phyloP scores from a whole-genome alignment of 2,329 filamentous ascomycete species.

The Apiospora marii region DNA sequence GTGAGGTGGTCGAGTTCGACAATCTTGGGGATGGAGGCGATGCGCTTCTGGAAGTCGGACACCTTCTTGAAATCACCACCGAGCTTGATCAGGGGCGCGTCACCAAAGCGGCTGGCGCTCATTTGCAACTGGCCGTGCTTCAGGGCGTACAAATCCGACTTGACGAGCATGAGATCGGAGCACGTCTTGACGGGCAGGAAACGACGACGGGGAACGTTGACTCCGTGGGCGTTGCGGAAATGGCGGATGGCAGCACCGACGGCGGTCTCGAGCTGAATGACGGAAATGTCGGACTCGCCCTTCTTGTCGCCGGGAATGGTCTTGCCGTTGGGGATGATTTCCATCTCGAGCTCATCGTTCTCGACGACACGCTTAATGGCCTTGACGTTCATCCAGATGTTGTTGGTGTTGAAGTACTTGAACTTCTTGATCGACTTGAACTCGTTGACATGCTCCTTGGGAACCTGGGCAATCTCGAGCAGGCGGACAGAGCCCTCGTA shows the following conservation, averaged over 20 bases:
- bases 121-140: conserved; percentile 99
- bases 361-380: conserved; percentile 99
- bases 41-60: conserved; percentile 91
- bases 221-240: conserved; percentile 98
- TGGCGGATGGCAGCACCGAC: conserved; percentile 98
- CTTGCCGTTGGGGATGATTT: conserved; percentile 99
- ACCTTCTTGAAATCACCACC: conserved; percentile 99
- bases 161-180: conserved; percentile 99
- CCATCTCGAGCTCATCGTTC: conserved; percentile 98
- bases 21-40: conserved; percentile 88
- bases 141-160: conserved; percentile 98
- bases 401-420: conserved; percentile 99
- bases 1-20: conserved; percentile 94
- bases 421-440: conserved; percentile 99
- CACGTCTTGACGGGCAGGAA: conserved; percentile 99
- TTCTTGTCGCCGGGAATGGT: conserved; percentile 99
- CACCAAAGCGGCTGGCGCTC: conserved; percentile 94
- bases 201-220: conserved; percentile 95
- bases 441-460: conserved; percentile 99
- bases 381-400: conserved; percentile 99
- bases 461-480: conserved; percentile 98
- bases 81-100: conserved; percentile 97
- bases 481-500: conserved; percentile 97
- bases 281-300: conserved; percentile 97
- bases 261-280: conserved; percentile 97